These are phyloP conservation scores for Plantago ovata DNA, from an alignment of 257 asterid species.

Conservation along the genomic window DNA sequence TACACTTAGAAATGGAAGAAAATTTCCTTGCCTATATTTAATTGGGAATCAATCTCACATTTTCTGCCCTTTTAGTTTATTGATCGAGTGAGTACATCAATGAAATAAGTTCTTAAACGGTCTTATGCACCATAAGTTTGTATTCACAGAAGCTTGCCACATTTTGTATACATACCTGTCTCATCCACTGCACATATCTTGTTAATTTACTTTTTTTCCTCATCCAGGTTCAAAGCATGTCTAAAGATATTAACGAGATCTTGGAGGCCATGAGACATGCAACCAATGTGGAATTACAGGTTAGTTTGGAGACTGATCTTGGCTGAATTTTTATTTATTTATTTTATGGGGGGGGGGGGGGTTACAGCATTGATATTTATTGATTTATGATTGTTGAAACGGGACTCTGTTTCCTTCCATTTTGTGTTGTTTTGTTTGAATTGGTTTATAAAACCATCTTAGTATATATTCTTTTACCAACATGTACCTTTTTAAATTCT, in stretches of 20 bases:
- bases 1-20: too few relatives aligned
- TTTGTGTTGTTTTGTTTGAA: too few relatives aligned
- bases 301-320: slow-evolving; percentile 17
- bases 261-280: slow-evolving; percentile 63
- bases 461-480: slow-evolving; percentile 1
- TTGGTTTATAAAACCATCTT: too few relatives aligned
- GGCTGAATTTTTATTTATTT: too few relatives aligned
- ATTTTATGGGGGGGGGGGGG: too few relatives aligned
- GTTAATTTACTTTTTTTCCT: slow-evolving; percentile 16
- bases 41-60: too few relatives aligned
- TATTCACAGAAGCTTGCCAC: not conserved
- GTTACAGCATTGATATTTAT: not conserved
- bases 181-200: slow-evolving; percentile 27
- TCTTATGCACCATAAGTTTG: too few relatives aligned
- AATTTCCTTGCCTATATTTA: too few relatives aligned
- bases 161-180: slow-evolving; percentile 1
- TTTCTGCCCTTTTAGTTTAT: not conserved
- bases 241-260: slow-evolving; percentile 53
- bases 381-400: not conserved
- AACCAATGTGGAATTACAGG: slow-evolving; percentile 69
- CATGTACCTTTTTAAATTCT: not conserved
- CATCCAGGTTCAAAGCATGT: slow-evolving; percentile 66
- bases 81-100: not conserved
- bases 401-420: too few relatives aligned
- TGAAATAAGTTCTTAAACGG: not conserved